These are phyloP conservation scores for Cytospora schulzeri DNA, from an alignment of 2,329 filamentous ascomycete genomes.

Conservation along the genomic window DNA sequence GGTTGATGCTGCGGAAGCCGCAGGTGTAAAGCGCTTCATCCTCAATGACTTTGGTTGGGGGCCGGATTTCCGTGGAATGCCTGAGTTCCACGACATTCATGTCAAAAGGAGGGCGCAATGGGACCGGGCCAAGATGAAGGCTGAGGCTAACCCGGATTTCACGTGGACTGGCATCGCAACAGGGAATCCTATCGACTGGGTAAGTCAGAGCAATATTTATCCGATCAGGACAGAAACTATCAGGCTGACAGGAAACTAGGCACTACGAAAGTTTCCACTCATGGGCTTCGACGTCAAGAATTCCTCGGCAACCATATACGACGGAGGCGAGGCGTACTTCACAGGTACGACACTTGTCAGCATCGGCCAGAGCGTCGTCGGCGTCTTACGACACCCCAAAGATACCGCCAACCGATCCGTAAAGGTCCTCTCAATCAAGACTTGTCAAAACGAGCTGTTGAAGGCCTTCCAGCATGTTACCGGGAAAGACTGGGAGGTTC, in stretches of 20 bases:
- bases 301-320: conserved; percentile 43
- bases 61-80: conserved; percentile 28
- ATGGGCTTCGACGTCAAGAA: conserved; percentile 37
- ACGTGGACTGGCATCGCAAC: conserved; percentile 37
- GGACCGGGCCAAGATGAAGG: conserved; percentile 30
- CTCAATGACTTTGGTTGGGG: conserved; percentile 34
- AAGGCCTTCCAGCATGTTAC: conserved; percentile 32
- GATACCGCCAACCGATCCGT: conserved; percentile 57
- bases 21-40: conserved; percentile 37
- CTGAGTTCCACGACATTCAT: conserved; percentile 33
- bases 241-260: conserved; percentile 15
- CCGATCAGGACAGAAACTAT: no score
- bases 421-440: conserved; percentile 44
- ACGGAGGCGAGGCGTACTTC: conserved; percentile 53
- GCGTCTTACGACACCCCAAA: conserved; percentile 49
- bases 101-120: conserved; percentile 30
- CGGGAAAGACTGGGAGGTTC: conserved; percentile 32
- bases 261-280: conserved; percentile 30
- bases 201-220: conserved; percentile 19
- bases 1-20: conserved; percentile 35
- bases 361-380: conserved; percentile 51
- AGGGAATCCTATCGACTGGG: conserved; percentile 39
- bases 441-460: conserved; percentile 25
- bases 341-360: conserved; percentile 50
- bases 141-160: conserved; percentile 30